Evolutionary conservation across 176 grass and related monocot species (phyloP), one percentile per base, ranked within the genome.

Genomic region (Stipa capillata): DNA sequence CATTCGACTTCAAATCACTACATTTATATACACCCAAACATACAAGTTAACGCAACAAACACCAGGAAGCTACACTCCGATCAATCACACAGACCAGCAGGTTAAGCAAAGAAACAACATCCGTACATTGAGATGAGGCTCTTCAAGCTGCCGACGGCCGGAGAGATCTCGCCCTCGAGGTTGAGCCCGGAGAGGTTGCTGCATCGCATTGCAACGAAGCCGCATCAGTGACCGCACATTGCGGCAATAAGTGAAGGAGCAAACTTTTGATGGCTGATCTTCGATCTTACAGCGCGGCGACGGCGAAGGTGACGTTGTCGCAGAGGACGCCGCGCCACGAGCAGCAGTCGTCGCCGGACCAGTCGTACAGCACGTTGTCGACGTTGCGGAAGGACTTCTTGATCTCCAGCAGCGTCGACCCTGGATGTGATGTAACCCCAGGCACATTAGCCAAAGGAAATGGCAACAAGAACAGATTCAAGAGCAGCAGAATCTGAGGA

Each of bases 311-410:
- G 17, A 88, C 90, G 68, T 99, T 96, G 81, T 99, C 97, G 80
- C 97, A 99, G 15, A 89, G 44, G 23, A 99, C 92, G 23, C 97
- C 92, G 79, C 97, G 88, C 97, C 97, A 99, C 31, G 88, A 96
- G 42, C 97, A 99, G 72, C 85, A 83, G 11, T 89, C 87, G 3
- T 78, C 81, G 39, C 89, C 82, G 47, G 82, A 33, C 97, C 97
- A 99, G 81, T 99, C 92, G 75, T 95, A 99, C 74, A 99, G 75
- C 47, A 89, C 82, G 65, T 99, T 99, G 73, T 88, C 97, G 47
- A 93, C 90, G 85, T 99, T 99, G 59, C 97, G 81, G 81, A 99
- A 96, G 4, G 97, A 96, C 78, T 96, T 99, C 60, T 96, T 99
- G 51, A 99, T 91, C 82, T 99, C 90, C 59, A 93, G 48, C 74